Base-by-base conservation (phyloP, 495 filamentous ascomycete genomes). In the Aspergillus haitiensis region DNA sequence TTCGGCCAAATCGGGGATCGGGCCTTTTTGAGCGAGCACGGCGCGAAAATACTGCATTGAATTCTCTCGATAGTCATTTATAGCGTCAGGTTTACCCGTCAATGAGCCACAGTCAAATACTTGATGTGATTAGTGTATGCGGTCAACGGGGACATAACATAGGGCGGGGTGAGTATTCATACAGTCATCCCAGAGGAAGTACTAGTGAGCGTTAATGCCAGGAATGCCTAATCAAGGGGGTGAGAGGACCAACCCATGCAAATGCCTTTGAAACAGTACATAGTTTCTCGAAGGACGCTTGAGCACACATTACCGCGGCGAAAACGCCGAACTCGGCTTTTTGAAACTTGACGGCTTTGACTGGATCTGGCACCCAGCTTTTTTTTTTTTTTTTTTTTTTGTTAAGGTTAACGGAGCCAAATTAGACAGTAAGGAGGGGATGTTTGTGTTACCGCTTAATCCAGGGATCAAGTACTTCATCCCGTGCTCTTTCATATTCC, bases 131-230 rank as follows among this genome's bases (percentile, higher is more conserved):
- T 55, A 39, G 55, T 12, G 1, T 2, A 6, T 6, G n/a, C 18
- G 11, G n/a, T n/a, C n/a, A n/a, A n/a, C n/a, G n/a, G n/a, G n/a
- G n/a, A n/a, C n/a, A 2, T 16, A 9, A 15, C 5, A 32, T n/a
- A 39, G 0, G 13, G 36, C 1, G 42, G 12, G 13, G 6, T 7
- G 7, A 31, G 9, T 11, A 2, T 42, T n/a, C 3, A 49, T 55
- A 60, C 58, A 51, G 33, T 56, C 52, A 12, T 56, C 52, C 52
- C 59, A 61, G 31, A 61, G 33, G 32, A 52, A 61, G 31, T 56
- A 56, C 59, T 56, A 33, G 9, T 3, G 2, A 5, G 3, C 10
- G 15, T 52, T 52, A 59, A 32, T 13, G 11, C 47, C 42, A 18
- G n/a, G 8, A 48, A 13, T 45, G 4, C 5, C 18, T 7, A 57